Base-by-base conservation (phyloP, 805 yeast species). In the Wickerhamiella azymoides region DNA sequence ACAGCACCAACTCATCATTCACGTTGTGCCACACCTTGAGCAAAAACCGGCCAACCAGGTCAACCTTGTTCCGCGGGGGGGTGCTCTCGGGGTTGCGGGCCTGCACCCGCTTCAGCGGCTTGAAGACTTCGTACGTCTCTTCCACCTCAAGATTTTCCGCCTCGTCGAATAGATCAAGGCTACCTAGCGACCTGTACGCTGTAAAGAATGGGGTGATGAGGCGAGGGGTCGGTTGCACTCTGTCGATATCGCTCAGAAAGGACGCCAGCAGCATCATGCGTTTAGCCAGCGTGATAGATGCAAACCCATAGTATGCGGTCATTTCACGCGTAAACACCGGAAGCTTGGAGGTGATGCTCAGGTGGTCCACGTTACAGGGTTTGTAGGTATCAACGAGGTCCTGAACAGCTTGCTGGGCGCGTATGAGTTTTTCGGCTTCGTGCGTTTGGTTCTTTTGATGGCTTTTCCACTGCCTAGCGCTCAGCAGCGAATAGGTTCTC, bases 81-180 rank as follows among this genome's bases (percentile, higher is more conserved):
- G 56, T 49, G 10, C 53, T 51, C 19, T 59, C 63, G 1, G 63
- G 62, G 43, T 57, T 48, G 19, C 62, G 45, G 0, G 49, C 43
- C 37, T 53, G 52, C 2, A 53, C 52, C 2, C 41, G 21, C 2
- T 16, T 14, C 3, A 41, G 28, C 1, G 49, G 50, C 24, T 43
- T 30, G 35, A 36, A 43, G 14, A 36, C 28, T 21, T 42, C 25
- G 36, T 36, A 42, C 4, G 18, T 18, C 2, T 17, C 40, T 13
- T 36, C 40, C 1, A 36, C 40, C 13, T 42, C 40, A 5, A 36
- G 36, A 9, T 36, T 36, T 7, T 36, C 46, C n/a, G 13, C 27
- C 9, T 33, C 39, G n/a, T 33, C 33, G n/a, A 41, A 25, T n/a
- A 33, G 24, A 24, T 41, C 35, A 6, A 41, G 25, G 3, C 19